Evolutionary conservation across 352 stramenopile genomes (phyloP).

Genomic region (Pythium coloratum): DNA sequence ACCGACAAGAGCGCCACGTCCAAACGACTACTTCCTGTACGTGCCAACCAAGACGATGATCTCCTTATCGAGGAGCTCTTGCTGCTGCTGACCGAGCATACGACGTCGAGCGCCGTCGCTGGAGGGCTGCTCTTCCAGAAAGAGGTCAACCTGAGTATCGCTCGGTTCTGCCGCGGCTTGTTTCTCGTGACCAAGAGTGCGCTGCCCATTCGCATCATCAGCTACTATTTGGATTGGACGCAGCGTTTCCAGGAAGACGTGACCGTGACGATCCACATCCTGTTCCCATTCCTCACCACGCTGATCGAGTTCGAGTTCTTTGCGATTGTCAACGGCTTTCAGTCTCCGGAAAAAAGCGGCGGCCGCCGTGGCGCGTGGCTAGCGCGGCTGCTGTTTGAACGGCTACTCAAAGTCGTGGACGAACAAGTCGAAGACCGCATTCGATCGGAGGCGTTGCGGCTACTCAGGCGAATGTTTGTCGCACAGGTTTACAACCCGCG

Average conservation of each 20-base stretch:
- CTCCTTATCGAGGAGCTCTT: slow-evolving; percentile 48
- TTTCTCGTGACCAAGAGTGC: slow-evolving; percentile 56
- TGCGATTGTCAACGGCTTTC: slow-evolving; percentile 52
- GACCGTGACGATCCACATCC: slow-evolving; percentile 58
- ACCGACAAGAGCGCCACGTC: slow-evolving; percentile 8
- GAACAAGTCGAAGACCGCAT: slow-evolving; percentile 70
- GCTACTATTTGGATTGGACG: slow-evolving; percentile 45
- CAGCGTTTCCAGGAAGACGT: slow-evolving; percentile 39
- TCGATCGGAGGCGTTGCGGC: slow-evolving; percentile 41
- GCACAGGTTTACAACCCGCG: slow-evolving; percentile 54
- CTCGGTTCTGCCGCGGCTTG: slow-evolving; percentile 48
- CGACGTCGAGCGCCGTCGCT: slow-evolving; percentile 25
- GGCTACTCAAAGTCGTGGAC: slow-evolving; percentile 50
- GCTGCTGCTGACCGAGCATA: slow-evolving; percentile 38
- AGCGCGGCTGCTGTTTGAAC: slow-evolving; percentile 49
- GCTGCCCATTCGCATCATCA: slow-evolving; percentile 44
- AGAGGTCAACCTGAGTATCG: slow-evolving; percentile 66
- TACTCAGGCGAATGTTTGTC: slow-evolving; percentile 67
- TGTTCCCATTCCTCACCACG: slow-evolving; percentile 66
- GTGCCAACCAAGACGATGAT: slow-evolving; percentile 31
- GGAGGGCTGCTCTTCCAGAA: slow-evolving; percentile 57
- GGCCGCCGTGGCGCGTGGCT: slow-evolving; percentile 40
- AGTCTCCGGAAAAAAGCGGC: not conserved
- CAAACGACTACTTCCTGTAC: slow-evolving; percentile 30
- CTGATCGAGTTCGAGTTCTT: slow-evolving; percentile 79